phyloP scores from a whole-genome alignment of 2,329 filamentous ascomycete species.

The Fusarium vanettenii region DNA sequence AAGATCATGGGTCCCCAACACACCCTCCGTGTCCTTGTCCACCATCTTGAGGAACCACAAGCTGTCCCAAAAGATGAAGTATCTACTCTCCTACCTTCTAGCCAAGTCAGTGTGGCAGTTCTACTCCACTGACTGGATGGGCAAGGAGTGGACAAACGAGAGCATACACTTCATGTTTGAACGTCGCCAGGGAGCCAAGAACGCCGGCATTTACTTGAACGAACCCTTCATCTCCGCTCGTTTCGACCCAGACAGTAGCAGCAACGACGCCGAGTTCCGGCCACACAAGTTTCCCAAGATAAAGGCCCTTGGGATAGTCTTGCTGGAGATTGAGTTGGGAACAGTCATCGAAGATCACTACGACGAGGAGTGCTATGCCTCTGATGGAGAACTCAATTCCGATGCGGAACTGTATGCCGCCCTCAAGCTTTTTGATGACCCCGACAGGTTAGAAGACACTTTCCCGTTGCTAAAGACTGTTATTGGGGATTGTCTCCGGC shows the following conservation, averaged over 20 bases:
- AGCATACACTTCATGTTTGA: neutral
- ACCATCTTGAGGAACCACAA: neutral
- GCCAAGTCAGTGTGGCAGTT: neutral
- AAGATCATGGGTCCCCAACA: neutral
- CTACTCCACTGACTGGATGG: neutral
- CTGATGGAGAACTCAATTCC: neutral
- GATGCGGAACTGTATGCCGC: neutral
- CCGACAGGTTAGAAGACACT: neutral
- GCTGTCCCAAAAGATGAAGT: neutral
- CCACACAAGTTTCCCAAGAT: neutral
- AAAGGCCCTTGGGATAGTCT: neutral
- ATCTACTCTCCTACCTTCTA: neutral
- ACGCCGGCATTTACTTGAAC: neutral
- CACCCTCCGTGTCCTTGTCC: neutral
- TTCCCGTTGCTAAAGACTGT: neutral
- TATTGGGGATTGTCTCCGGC: constrained; percentile 6
- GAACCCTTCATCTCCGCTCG: neutral
- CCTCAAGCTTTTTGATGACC: neutral
- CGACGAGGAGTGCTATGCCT: neutral
- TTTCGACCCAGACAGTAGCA: neutral
- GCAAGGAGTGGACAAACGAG: neutral
- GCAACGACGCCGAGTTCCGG: neutral
- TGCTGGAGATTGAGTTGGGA: neutral
- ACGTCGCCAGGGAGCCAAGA: neutral
- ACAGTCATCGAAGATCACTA: neutral